Evolutionary conservation across 176 grass and related monocot genomes (phyloP), one percentile per base, ranked within the genome.

Genomic region (Carex cristatella): DNA sequence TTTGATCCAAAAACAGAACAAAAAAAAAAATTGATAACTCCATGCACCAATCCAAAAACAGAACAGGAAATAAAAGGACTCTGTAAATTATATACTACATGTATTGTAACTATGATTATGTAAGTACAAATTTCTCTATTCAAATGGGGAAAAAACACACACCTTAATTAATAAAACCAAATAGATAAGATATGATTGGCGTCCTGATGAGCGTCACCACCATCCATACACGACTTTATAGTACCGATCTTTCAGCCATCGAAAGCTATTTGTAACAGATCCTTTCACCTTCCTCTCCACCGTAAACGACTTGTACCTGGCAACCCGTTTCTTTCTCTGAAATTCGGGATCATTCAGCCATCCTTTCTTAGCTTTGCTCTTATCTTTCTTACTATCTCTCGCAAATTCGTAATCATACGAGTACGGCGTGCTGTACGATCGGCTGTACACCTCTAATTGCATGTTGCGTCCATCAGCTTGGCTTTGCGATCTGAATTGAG

Each of bases 281-380:
- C 64, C 76, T 72, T 93, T 94, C 78, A 99, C 67, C 90, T 91
- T 99, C 10, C 93, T 89, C 70, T 95, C 91, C 19, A 94, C 81
- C 37, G 89, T 87, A 61, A 94, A 99, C 46, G 65, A 90, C 87
- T 95, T 99, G 84, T 99, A 99, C 0, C 63, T 83, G 1, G 91
- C 93, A 23, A 99, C 90, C 31, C 96, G 86, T 89, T 88, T 99
- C 96, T 81, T 90, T 84, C 93, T 86, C 93, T 89, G 93, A 61
- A 95, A 86, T 84, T 99, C 96, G 1, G 91, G 89, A 18, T 89
- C 93, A 63, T 84, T 69, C 33, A 94, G 33, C 88, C 84, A 94
- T 14, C 65, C 67, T 15, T 68, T 79, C 16, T 11, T 35, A 19
- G 10, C 32, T 18, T 83, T 83, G 35, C 81, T 83, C 61, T 67